Evolutionary conservation across 2,329 filamentous ascomycete genomes (phyloP).

Genomic region (Stagonosporopsis chrysanthemi): DNA sequence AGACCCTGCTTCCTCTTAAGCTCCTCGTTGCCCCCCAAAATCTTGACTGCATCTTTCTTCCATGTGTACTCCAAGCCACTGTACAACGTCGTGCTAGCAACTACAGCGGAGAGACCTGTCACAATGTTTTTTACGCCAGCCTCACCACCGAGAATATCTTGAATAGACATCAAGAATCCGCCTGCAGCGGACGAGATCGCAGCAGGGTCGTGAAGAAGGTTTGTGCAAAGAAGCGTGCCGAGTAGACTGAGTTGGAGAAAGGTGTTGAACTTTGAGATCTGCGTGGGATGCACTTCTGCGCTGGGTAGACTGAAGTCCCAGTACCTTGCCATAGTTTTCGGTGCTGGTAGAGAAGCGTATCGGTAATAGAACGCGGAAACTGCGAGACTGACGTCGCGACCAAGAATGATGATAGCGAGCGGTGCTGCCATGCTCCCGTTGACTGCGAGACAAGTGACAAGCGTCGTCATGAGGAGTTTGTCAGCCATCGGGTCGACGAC

Average conservation of each 20-base stretch:
- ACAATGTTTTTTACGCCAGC: constrained; percentile 47
- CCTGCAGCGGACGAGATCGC: constrained; percentile 59
- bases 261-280: constrained; percentile 89
- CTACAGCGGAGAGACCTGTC: constrained; percentile 70
- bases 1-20: constrained; percentile 58
- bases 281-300: constrained; percentile 83
- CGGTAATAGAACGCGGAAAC: constrained; percentile 93
- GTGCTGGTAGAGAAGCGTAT: constrained; percentile 90
- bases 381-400: constrained; percentile 82
- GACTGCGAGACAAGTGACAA: constrained; percentile 83
- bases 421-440: constrained; percentile 86
- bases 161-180: constrained; percentile 33
- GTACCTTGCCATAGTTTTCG: constrained; percentile 90
- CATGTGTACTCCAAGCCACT: constrained; percentile 92
- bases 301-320: constrained; percentile 97
- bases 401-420: constrained; percentile 88
- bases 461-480: constrained; percentile 92
- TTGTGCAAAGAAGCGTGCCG: constrained; percentile 81
- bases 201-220: constrained; percentile 68
- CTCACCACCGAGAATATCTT: constrained; percentile 39
- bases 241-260: constrained; percentile 88
- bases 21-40: constrained; percentile 64
- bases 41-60: constrained; percentile 90
- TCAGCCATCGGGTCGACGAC: constrained; percentile 93
- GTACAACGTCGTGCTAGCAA: constrained; percentile 90